Base-by-base conservation (phyloP, 805 yeast species). In the Candida andamanensis region DNA sequence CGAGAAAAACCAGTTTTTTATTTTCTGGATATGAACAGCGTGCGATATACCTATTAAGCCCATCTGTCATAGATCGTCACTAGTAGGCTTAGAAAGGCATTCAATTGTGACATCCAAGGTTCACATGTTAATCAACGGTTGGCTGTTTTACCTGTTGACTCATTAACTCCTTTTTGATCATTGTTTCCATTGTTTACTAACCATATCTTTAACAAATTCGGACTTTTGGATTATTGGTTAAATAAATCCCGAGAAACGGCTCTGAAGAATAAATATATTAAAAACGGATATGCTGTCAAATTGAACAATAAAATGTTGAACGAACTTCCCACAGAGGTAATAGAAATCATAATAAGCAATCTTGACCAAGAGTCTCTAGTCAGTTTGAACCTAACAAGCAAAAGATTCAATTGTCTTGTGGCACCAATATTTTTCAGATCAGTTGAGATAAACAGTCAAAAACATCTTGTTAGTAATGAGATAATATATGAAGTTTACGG, bases 271-370 rank as follows among this genome's bases (percentile, higher is more conserved):
- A 30, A 30, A 30, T 15, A 28, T 33, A 25, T 15, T 18, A 15
- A 26, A 7, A 6, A 28, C 9, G 15, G 11, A 14, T n/a, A 7
- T 7, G 4, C 12, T 13, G 19, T 8, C 17, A 15, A 8, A 14
- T 10, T 11, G 15, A n/a, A 15, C 22, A 3, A 15, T 15, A 15
- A 15, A 14, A 51, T 48, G 54, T 15, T 51, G 7, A 30, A 36
- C 12, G 27, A 27, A 9, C 29, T 54, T 18, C 58, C 58, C 5
- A 6, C 28, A 14, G 59, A 52, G 30, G 25, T 52, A 9, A 28
- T 50, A 17, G 41, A 37, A 9, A 15, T 28, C 8, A 37, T 54
- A 13, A 14, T 40, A 4, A 14, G 29, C 8, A 21, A 37, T 5
- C 37, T 51, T 15, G 25, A 30, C 19, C 50, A 44, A 28, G 16